Conservation (phyloP, 169 alveolate species). For the Plasmodium fragile region DNA sequence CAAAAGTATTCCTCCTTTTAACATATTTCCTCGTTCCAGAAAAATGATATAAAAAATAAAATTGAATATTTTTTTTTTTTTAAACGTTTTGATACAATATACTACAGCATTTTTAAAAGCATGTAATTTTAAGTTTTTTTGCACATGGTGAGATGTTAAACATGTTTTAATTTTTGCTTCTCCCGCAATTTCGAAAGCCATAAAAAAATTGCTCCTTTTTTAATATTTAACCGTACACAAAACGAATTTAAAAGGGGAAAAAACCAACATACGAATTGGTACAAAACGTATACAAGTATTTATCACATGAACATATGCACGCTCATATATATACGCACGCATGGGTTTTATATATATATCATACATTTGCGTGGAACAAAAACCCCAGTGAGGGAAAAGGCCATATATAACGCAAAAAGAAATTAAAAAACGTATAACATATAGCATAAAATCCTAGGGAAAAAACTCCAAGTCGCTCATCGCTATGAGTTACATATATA, state of each 20-base stretch:
- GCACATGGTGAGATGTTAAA: not conserved
- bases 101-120: not conserved
- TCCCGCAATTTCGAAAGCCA: not conserved
- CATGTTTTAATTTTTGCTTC: conserved; percentile 11
- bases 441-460: not conserved
- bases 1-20: not conserved
- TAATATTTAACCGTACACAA: conserved; percentile 10
- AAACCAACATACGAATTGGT: not conserved
- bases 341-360: not conserved
- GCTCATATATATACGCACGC: conserved; percentile 5
- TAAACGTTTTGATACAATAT: not conserved
- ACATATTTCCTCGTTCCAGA: not conserved
- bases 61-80: not conserved
- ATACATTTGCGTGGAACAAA: not conserved
- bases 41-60: not conserved
- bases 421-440: not conserved
- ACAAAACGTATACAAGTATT: not conserved
- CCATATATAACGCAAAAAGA: not conserved
- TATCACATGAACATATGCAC: not conserved
- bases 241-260: not conserved
- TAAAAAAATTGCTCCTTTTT: conserved; percentile 1
- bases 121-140: not conserved
- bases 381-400: not conserved
- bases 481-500: not conserved
- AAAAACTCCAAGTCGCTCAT: not conserved